phyloP scores from a whole-genome alignment of 768 basidiomycete species.

The Sistotremastrum niveocremeum region DNA sequence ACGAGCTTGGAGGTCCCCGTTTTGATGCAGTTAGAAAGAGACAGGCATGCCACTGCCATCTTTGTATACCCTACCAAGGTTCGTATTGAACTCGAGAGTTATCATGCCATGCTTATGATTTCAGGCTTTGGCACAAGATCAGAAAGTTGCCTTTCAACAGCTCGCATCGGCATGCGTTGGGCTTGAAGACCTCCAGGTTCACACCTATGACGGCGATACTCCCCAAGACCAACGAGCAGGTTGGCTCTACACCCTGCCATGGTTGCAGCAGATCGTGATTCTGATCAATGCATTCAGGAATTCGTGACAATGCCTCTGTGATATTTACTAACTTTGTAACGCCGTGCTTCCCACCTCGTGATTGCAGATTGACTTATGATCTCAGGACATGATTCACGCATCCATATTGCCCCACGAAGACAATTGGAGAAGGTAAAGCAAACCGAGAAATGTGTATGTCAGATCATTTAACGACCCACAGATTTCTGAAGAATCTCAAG shows the following conservation, averaged over 20 bases:
- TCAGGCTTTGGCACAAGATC: slow-evolving; percentile 84
- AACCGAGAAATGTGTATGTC: background rate
- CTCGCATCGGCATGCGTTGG: slow-evolving; percentile 46
- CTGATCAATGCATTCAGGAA: slow-evolving; percentile 23
- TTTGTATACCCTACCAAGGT: slow-evolving; percentile 88
- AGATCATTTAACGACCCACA: slow-evolving; percentile 16
- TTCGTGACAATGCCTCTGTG: slow-evolving; percentile 61
- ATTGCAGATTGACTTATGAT: background rate
- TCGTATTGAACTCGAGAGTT: background rate
- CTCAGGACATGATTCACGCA: slow-evolving; percentile 72
- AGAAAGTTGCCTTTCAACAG: slow-evolving; percentile 55
- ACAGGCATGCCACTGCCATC: slow-evolving; percentile 51
- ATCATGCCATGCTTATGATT: background rate
- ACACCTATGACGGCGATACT: slow-evolving; percentile 85
- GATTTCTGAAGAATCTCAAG: slow-evolving; percentile 67
- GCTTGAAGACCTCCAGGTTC: slow-evolving; percentile 51
- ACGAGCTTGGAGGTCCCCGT: slow-evolving; percentile 45
- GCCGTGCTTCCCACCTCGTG: background rate
- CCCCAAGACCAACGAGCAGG: slow-evolving; percentile 52
- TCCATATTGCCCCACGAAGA: slow-evolving; percentile 80
- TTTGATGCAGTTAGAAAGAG: slow-evolving; percentile 48
- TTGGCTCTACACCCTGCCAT: slow-evolving; percentile 13
- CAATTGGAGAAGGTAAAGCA: slow-evolving; percentile 55
- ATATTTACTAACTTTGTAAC: slow-evolving; percentile 86
- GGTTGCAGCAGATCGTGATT: background rate